Evolutionary conservation across 2,329 filamentous ascomycete genomes (phyloP).

Genomic region (Rhynchosporium graminicola): DNA sequence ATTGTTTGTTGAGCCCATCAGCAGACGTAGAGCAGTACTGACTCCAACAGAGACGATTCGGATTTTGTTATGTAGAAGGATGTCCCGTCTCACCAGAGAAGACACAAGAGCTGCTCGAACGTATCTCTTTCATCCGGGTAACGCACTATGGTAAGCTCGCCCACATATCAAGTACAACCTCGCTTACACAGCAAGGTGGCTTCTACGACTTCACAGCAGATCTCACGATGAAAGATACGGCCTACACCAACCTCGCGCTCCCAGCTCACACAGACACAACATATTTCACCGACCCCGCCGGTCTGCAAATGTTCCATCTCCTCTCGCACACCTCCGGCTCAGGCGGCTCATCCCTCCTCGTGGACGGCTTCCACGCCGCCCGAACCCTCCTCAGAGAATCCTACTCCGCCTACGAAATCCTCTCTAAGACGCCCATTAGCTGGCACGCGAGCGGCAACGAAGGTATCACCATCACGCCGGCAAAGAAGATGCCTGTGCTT

Average conservation of each 20-base stretch:
- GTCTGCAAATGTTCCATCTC: slow-evolving; percentile 90
- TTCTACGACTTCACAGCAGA: slow-evolving; percentile 90
- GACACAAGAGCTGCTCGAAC: slow-evolving; percentile 73
- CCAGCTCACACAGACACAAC: slow-evolving; percentile 91
- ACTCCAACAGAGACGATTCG: slow-evolving; percentile 59
- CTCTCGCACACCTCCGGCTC: slow-evolving; percentile 71
- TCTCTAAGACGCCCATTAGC: slow-evolving; percentile 61
- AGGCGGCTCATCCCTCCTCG: slow-evolving; percentile 78
- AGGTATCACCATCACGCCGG: slow-evolving; percentile 77
- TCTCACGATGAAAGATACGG: slow-evolving; percentile 83
- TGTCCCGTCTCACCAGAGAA: slow-evolving; percentile 69
- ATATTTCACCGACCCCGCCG: slow-evolving; percentile 91
- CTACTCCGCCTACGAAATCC: slow-evolving; percentile 55
- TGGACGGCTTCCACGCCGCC: slow-evolving; percentile 83
- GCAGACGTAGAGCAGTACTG: neutral
- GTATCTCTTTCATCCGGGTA: slow-evolving; percentile 81
- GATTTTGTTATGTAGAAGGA: slow-evolving; percentile 75
- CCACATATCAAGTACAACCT: neutral
- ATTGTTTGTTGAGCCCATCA: slow-evolving; percentile 52
- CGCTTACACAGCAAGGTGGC: slow-evolving; percentile 48
- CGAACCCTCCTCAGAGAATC: slow-evolving; percentile 56
- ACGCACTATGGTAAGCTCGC: slow-evolving; percentile 78
- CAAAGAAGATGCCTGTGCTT: slow-evolving; percentile 70
- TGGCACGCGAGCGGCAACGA: slow-evolving; percentile 88
- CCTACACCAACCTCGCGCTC: slow-evolving; percentile 84